Percentiles rank a stretch among this genome's conserved stretches.
Evolutionary conservation across 257 asterid genomes (phyloP).

Genomic region (Solanum virginianum): DNA sequence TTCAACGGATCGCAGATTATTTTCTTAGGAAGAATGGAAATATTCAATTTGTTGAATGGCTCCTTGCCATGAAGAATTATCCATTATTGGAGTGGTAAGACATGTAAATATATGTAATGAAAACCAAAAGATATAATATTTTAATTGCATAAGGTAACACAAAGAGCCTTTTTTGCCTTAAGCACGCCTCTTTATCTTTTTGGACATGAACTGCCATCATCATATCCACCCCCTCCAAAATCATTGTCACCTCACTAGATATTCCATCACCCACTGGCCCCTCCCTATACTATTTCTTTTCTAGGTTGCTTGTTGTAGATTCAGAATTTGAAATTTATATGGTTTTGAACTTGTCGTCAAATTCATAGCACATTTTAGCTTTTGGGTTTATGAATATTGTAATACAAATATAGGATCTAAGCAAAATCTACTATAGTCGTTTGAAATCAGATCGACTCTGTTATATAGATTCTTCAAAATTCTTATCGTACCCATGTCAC

Average conservation of each 20-base stretch:
- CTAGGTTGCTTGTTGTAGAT: background rate
- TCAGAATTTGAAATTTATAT: background rate
- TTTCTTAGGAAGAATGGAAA: background rate
- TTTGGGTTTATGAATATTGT: no score
- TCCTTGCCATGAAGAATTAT: background rate
- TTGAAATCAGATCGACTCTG: background rate
- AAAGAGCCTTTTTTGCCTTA: conserved; percentile 2
- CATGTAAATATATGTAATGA: conserved; percentile 12
- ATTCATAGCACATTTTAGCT: no score
- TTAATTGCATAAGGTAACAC: background rate
- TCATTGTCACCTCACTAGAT: conserved; percentile 20
- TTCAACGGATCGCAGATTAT: background rate
- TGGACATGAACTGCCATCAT: conserved; percentile 36
- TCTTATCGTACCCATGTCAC: no score
- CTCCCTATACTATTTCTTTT: background rate
- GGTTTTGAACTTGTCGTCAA: no score
- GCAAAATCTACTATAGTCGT: background rate
- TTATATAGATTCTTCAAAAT: no score
- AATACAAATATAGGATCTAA: background rate
- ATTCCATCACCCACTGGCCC: background rate
- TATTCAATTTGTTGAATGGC: background rate
- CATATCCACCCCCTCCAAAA: conserved; percentile 24
- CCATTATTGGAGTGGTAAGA: conserved; percentile 31
- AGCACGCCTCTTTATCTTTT: conserved; percentile 55
- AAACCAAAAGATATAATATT: background rate